Base-by-base conservation (phyloP, 768 basidiomycete species). In the Tricholoma hemisulphureum region DNA sequence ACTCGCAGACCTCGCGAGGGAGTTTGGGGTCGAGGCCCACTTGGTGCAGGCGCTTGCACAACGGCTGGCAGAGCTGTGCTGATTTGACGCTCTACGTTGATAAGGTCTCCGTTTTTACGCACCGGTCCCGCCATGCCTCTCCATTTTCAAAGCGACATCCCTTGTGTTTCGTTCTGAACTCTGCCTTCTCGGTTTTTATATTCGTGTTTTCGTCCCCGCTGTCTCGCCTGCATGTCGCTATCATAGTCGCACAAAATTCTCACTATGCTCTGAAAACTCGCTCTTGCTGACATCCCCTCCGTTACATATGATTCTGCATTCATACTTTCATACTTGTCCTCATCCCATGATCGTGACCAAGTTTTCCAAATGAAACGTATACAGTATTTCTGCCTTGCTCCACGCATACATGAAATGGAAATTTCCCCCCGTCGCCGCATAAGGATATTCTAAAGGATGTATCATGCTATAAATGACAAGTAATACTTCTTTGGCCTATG, bases 11-110 rank as follows among this genome's bases (percentile, higher is more conserved):
- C 78, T 91, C n/a, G 88, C 89, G 21, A 78, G 78, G 62, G 89
- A 90, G 68, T 89, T 89, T 59, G 88, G 88, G n/a, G 78, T 90
- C 20, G 85, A 88, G 54, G 75, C 88, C 29, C 78, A 84, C 41
- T 67, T 89, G 24, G 82, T 90, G 45, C 81, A 88, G 65, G 85
- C 86, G 3, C 78, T 89, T 45, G 84, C 82, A 37, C 84, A 87
- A 59, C 79, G 87, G 51, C 74, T 89, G 35, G 69, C 71, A 39
- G 66, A 62, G 9, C 52, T 69, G 31, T 63, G 37, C 48, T 65
- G 51, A 62, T 34, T 8, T 28, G 26, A 49, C 7, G 8, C 10
- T 20, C 20, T 51, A 14, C 13, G 28, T 10, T 39, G 24, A 26
- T 26, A 23, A n/a, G 50, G 46, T 51, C 49, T 54, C 28, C 46